Percentiles rank a stretch among this genome's conserved stretches.
These are phyloP conservation scores for Primulina huaijiensis DNA, from an alignment of 257 asterid genomes.

Conservation along the genomic window DNA sequence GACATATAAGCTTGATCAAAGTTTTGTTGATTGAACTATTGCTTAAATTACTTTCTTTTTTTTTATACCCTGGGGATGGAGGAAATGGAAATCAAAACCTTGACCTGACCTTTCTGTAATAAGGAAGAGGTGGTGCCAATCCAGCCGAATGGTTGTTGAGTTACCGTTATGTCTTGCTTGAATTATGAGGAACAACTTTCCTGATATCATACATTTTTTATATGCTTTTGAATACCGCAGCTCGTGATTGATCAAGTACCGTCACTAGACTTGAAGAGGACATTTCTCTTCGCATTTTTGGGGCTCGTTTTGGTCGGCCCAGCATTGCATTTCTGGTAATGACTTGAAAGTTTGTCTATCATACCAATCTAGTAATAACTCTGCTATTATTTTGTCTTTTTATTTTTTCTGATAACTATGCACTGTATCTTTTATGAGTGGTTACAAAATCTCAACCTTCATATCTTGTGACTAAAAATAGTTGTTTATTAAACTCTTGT, in stretches of 20 bases:
- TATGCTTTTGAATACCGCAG: slow-evolving; percentile 40
- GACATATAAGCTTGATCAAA: not conserved
- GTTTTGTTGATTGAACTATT: not conserved
- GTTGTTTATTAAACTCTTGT: not conserved
- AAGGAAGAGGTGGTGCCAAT: not conserved
- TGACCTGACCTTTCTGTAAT: not conserved
- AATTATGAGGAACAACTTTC: not conserved
- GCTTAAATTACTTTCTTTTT: not conserved
- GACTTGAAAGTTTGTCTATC: not conserved
- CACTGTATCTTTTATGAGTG: not conserved
- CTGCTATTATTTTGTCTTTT: not conserved
- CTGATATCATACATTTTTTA: not conserved
- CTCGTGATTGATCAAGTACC: slow-evolving; percentile 59
- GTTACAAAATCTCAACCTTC: slow-evolving; percentile 5
- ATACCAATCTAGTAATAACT: slow-evolving; percentile 8
- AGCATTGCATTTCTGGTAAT: slow-evolving; percentile 87
- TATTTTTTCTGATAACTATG: not conserved
- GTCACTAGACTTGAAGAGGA: slow-evolving; percentile 71
- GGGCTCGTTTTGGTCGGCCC: slow-evolving; percentile 97
- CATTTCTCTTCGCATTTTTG: slow-evolving; percentile 63
- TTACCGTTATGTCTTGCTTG: not conserved
- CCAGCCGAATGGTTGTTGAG: not conserved
- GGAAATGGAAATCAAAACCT: not conserved
- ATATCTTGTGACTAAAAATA: not conserved
- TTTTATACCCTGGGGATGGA: not conserved